Evolutionary conservation across 1,139 yeast species (phyloP), one percentile per base, ranked within the genome.

Genomic region (Candida dubliniensis): DNA sequence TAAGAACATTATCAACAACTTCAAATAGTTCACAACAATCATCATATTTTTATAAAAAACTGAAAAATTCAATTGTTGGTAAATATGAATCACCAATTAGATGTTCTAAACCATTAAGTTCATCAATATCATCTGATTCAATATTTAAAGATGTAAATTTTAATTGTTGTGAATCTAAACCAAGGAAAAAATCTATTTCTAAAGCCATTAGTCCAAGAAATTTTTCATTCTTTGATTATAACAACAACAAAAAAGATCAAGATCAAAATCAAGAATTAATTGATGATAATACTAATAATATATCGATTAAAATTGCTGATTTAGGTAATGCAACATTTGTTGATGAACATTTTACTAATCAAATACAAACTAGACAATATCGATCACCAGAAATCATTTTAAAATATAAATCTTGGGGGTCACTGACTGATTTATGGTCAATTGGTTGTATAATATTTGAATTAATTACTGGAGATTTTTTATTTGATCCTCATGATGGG

Each of bases 361-460:
- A 86, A 58, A 87, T 88, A 51, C 96, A 88, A 64, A 88, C 96
- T 1, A 71, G 96, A 38, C 96, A 88, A 60, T 88, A 88, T 61
- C 69, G 96, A 31, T 77, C 95, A 1, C 96, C 96, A 0, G 96
- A 88, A 61, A 84, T 87, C 24, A 66, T 78, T 24, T 69, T 79
- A 42, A 64, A 83, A 40, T 87, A 90, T 38, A 74, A 81, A 13
- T 61, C 73, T 14, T 88, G 96, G 96, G 96, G 96, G 10, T 86
- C 90, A 36, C 79, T 87, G 40, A 81, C 90, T 1, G 96, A 88
- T 60, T 70, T 86, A 38, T 88, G 96, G 96, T 83, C 91, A 32
- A 69, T 82, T 60, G 95, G 91, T 0, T 88, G 96, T 66, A 72
- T 89, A 55, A 69, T 84, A 5, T 88, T 88, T 61, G 96, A 88